These are phyloP conservation scores for Capsicum rhomboideum DNA, from an alignment of 257 asterid genomes.

Conservation along the genomic window DNA sequence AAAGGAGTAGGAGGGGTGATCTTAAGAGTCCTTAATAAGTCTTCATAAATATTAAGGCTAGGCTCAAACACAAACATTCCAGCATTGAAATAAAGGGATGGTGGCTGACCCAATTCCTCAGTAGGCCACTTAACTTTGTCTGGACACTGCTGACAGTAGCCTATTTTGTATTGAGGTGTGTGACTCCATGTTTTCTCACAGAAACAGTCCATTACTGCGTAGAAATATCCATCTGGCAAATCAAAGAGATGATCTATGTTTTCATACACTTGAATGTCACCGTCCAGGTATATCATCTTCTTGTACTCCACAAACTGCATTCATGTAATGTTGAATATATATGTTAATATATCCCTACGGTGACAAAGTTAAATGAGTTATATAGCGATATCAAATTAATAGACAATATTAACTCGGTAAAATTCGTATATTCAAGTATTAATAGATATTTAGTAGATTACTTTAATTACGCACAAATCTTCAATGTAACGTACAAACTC, in stretches of 20 bases:
- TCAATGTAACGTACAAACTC: neutral
- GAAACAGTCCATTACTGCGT: conserved; percentile 51
- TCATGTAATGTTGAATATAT: neutral
- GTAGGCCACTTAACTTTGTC: conserved; percentile 34
- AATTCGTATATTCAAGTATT: neutral
- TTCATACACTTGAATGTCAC: conserved; percentile 45
- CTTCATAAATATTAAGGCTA: conserved; percentile 12
- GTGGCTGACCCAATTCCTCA: conserved; percentile 23
- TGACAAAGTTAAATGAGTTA: too few relatives aligned
- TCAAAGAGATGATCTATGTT: conserved; percentile 44
- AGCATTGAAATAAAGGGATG: conserved; percentile 39
- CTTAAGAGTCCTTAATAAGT: conserved; percentile 17
- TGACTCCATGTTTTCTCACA: conserved; percentile 52
- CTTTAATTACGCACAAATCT: neutral
- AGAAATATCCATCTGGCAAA: conserved; percentile 27
- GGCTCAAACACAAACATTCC: conserved; percentile 52
- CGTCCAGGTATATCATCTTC: conserved; percentile 50
- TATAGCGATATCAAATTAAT: neutral
- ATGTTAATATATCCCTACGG: neutral
- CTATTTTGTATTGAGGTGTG: conserved; percentile 28
- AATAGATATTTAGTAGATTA: neutral
- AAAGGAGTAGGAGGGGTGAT: conserved; percentile 37
- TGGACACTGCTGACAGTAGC: conserved; percentile 38
- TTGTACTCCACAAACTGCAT: conserved; percentile 43
- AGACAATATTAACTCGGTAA: neutral